Base-by-base conservation (phyloP, 495 filamentous ascomycete species). In the Cercophora sp. region DNA sequence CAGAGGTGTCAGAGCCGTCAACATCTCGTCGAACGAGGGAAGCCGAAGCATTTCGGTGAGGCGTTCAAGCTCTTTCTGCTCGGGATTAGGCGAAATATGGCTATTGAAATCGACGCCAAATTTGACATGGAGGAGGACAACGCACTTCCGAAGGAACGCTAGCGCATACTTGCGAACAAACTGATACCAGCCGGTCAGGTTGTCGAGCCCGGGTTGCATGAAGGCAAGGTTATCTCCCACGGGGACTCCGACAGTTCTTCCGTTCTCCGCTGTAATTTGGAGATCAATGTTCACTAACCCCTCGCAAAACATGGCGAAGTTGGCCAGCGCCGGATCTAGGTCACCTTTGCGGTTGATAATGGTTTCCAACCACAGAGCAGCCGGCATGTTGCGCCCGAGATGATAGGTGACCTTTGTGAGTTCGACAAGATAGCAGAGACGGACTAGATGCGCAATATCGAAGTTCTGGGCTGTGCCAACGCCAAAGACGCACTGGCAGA, bases 361-460 rank as follows among this genome's bases (percentile, higher is more conserved):
- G 18, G 63, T 62, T 19, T 70, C 63, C 27, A 75, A 60, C 58
- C 73, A 72, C 19, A 54, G 65, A 13, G 60, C 57, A 4, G 65
- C 63, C 27, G 70, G 61, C 35, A 69, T 63, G 47, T 73, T 76
- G 47, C 76, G 66, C 4, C 72, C 75, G 22, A 85, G 55, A 20
- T 77, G 66, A 48, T 73, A 70, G 35, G 79, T 71, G 3, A 89
- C 86, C 69, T 95, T 93, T 36, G 91, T 83, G 36, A 97, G 81
- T 69, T 99, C 92, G 23, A 89, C 88, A 31, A 94, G 77, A 62
- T 95, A 96, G 72, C 93, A 97, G 50, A 96, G 78, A 10, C 87
- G 87, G 24, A 97, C 70, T 13, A 97, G 60, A 69, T 96, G 88
- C 52, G 86, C 81, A 25, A 94, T 82, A 46, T 96, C 85, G 42